Evolutionary conservation across 1,139 yeast genomes (phyloP), one percentile per base, ranked within the genome.

Genomic region (Geotrichum klebahnii): DNA sequence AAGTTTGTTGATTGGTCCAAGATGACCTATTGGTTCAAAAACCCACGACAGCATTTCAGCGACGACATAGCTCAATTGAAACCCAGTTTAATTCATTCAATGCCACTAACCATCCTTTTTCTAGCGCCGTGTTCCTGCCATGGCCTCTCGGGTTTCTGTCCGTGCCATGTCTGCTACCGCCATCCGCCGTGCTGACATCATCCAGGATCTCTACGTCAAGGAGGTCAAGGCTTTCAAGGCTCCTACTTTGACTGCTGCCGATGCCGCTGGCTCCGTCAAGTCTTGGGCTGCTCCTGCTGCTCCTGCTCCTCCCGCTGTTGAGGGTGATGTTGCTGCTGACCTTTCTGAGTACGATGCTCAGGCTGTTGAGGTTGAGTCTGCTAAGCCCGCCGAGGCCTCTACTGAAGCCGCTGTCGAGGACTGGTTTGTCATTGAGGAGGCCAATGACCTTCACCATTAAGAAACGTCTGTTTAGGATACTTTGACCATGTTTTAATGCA

Each of bases 171-270:
- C 53, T 26, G 48, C 48, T 41, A 46, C 53, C 31, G 42, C 53
- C 20, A 44, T 43, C 40, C 43, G 48, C 39, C 49, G 50, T 16
- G 44, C 58, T 51, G 82, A 88, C 75, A 77, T 85, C 68, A 73
- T 90, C 66, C 80, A 88, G 69, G 96, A 90, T 60, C 79, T 90
- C 61, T 92, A 90, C 76, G 74, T 90, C 66, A 83, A 79, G 71
- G 95, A 88, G 72, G 77, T 92, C 73, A 86, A 83, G 76, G 81
- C 81, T 55, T 88, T 84, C 81, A 87, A 89, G 78, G 90, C 96
- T 67, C 78, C 83, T 57, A 82, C 90, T 57, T 67, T 82, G 57
- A 72, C 87, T 51, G 80, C 85, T 56, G 73, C 79, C 61, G 95
- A 86, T 62, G 82, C 90, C 55, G 88, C 82, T 66, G 81, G 82